Evolutionary conservation across 441 rosid genomes (phyloP).

Genomic region (Populus hybrid): DNA sequence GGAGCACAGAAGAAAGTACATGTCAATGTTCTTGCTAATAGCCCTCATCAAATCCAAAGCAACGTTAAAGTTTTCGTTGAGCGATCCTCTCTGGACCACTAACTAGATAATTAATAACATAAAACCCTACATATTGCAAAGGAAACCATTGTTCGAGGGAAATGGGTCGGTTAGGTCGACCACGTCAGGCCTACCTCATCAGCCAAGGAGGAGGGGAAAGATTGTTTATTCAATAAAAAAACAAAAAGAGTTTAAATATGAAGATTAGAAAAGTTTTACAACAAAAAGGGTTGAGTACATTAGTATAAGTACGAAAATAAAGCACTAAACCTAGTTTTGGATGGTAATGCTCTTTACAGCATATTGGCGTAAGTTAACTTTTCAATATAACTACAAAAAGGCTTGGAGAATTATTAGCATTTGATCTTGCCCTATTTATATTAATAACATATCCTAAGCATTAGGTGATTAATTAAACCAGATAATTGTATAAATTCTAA

Average conservation of each 20-base stretch:
- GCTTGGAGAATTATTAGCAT: neutral
- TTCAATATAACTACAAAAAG: constrained; percentile 1
- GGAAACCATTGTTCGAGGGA: constrained; percentile 41
- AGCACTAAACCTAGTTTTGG: constrained; percentile 37
- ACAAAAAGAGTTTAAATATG: neutral
- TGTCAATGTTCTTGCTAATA: constrained; percentile 6
- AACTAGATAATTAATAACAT: constrained; percentile 19
- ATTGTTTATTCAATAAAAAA: neutral
- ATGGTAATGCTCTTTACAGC: constrained; percentile 31
- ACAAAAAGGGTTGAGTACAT: constrained; percentile 22
- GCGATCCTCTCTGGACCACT: constrained; percentile 28
- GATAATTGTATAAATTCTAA: no score
- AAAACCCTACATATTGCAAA: constrained; percentile 31
- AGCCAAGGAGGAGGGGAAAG: neutral
- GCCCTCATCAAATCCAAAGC: constrained; percentile 10
- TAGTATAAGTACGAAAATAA: constrained; percentile 30
- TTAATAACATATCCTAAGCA: neutral
- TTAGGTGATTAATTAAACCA: neutral
- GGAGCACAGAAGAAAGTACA: constrained; percentile 12
- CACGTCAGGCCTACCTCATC: constrained; percentile 36
- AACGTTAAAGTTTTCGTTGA: constrained; percentile 20
- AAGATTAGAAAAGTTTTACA: neutral
- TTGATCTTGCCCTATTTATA: neutral
- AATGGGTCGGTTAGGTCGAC: constrained; percentile 33
- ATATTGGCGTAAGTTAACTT: constrained; percentile 25